A percentile compares a stretch with the other conserved stretches of the same genome.
These are phyloP conservation scores for Salix koriyanagi DNA, from an alignment of 345 rosid genomes.

Conservation along the genomic window DNA sequence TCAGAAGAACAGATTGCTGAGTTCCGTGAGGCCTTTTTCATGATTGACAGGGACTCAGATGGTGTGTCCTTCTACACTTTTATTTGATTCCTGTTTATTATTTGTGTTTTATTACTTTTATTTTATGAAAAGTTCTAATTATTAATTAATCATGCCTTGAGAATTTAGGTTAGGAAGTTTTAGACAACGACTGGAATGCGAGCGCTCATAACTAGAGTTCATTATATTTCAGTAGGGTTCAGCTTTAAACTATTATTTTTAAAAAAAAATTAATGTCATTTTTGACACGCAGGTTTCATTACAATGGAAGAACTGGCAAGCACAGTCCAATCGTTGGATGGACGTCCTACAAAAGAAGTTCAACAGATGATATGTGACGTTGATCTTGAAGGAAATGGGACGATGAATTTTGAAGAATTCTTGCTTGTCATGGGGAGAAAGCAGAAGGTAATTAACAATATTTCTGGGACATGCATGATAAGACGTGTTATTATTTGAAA, in stretches of 20 bases:
- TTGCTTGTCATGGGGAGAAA: slow-evolving; percentile 43
- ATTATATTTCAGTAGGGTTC: neutral
- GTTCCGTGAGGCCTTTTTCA: slow-evolving; percentile 48
- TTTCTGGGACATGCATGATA: too few relatives aligned
- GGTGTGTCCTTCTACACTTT: slow-evolving; percentile 25
- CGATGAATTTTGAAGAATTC: slow-evolving; percentile 41
- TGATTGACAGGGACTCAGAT: slow-evolving; percentile 53
- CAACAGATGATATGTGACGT: slow-evolving; percentile 41
- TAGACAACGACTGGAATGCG: too few relatives aligned
- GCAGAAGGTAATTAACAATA: slow-evolving; percentile 30
- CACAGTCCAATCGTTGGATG: slow-evolving; percentile 37
- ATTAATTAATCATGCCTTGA: too few relatives aligned
- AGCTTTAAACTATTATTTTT: too few relatives aligned
- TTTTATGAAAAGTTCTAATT: too few relatives aligned
- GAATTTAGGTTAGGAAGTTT: too few relatives aligned
- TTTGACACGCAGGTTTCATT: slow-evolving; percentile 32
- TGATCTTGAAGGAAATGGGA: slow-evolving; percentile 34
- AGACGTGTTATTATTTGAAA: too few relatives aligned
- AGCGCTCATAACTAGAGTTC: neutral
- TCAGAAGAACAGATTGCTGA: slow-evolving; percentile 48
- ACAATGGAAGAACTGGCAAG: slow-evolving; percentile 41
- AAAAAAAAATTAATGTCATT: neutral
- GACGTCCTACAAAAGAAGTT: slow-evolving; percentile 43
- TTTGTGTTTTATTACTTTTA: too few relatives aligned
- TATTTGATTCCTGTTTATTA: neutral